Evolutionary conservation across 1,284 basidiomycete genomes (phyloP).

Genomic region (Cryptococcus hybrid): DNA sequence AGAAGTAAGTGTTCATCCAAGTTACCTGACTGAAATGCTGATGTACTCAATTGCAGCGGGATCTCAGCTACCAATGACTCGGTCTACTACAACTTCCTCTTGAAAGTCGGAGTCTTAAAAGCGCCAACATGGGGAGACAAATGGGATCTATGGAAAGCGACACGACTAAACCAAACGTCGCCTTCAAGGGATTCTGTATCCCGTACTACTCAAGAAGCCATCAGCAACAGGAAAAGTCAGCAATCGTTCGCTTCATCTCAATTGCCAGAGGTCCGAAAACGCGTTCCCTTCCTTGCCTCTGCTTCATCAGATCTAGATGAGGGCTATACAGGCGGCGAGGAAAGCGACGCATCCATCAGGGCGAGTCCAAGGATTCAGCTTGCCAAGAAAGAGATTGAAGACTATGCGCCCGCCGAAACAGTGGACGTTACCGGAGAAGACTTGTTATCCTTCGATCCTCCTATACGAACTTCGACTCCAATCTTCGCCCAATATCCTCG

Average conservation of each 20-base stretch:
- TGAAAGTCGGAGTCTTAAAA: conserved; percentile 46
- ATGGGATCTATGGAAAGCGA: conserved; percentile 44
- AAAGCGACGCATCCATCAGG: conserved; percentile 4
- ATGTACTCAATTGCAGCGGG: conserved; percentile 21
- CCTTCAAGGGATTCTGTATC: background rate
- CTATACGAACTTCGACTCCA: conserved; percentile 35
- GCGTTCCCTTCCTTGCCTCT: conserved; percentile 42
- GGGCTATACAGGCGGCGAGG: conserved; percentile 23
- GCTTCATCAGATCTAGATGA: conserved; percentile 46
- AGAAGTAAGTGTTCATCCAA: conserved; percentile 24
- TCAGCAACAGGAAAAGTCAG: background rate
- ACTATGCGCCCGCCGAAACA: background rate
- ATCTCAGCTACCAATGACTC: conserved; percentile 35
- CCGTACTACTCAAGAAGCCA: background rate
- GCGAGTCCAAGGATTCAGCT: conserved; percentile 12
- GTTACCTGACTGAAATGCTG: background rate
- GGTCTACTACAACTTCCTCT: conserved; percentile 46
- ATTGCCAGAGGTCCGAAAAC: conserved; percentile 14
- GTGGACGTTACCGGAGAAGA: conserved; percentile 15
- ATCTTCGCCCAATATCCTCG: conserved; percentile 14
- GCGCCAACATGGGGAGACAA: conserved; percentile 47
- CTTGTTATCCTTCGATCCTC: conserved; percentile 20
- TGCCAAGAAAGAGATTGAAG: conserved; percentile 1
- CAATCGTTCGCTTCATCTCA: conserved; percentile 3
- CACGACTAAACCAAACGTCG: background rate